phyloP scores from a whole-genome alignment of 129 eudicot species.

The Flaveria brownii region DNA sequence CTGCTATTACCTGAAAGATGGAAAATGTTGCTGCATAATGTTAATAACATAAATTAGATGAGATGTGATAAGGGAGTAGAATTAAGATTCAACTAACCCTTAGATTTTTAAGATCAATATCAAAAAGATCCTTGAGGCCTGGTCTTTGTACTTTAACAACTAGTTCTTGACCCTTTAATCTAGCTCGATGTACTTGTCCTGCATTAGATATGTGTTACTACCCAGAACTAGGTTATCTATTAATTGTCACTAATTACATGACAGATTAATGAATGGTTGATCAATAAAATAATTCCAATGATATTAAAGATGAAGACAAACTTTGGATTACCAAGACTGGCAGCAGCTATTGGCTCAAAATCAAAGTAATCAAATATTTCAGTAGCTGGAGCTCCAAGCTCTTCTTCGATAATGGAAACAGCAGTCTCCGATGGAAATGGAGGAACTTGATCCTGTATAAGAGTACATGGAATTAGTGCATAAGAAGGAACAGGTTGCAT shows the following conservation, averaged over 20 bases:
- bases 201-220: slow-evolving; percentile 23
- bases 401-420: slow-evolving; percentile 85
- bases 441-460: slow-evolving; percentile 98
- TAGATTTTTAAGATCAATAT: slow-evolving; percentile 92
- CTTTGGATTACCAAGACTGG: slow-evolving; percentile 80
- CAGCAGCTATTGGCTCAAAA: slow-evolving; percentile 98
- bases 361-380: slow-evolving; percentile 79
- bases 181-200: slow-evolving; percentile 99
- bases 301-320: not conserved
- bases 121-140: slow-evolving; percentile 93
- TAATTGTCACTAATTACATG: slow-evolving; percentile 14
- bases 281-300: not conserved
- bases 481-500: not conserved
- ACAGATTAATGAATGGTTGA: not conserved
- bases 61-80: not conserved
- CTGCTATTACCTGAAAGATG: slow-evolving; percentile 77
- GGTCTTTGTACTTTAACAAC: slow-evolving; percentile 99
- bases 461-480: slow-evolving; percentile 12
- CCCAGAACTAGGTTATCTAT: slow-evolving; percentile 20
- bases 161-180: slow-evolving; percentile 75
- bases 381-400: slow-evolving; percentile 79
- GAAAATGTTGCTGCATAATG: not conserved
- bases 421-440: slow-evolving; percentile 98
- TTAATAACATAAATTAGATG: not conserved
- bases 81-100: slow-evolving; percentile 49